Base-by-base conservation (phyloP, 2,329 filamentous ascomycete species). In the Aplosporella prunicola region DNA sequence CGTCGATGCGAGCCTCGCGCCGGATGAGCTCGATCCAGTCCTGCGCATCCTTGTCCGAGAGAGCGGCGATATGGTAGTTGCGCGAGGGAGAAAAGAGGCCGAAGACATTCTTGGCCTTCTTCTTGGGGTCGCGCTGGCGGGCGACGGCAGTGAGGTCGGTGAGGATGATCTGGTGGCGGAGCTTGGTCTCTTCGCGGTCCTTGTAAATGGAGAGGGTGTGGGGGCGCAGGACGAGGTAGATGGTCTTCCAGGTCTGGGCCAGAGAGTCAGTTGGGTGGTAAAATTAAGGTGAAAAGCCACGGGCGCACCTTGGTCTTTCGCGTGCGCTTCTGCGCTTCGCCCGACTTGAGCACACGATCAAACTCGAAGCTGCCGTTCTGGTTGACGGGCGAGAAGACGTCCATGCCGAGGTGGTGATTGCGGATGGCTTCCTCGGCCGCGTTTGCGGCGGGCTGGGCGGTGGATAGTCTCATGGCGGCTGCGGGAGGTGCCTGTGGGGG, bases 291-390 rank as follows among this genome's bases (percentile, higher is more conserved):
- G 23, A n/a, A n/a, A n/a, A 31, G 35, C 16, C 42, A 22, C 16
- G 32, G 18, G 32, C 40, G 43, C 61, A 87, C 85, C 79, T 93
- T 94, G 43, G 89, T 96, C 68, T 89, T 94, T 51, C 88, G 82
- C 13, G 87, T 93, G 48, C 89, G 78, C 63, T 93, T 93, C 54
- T 82, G 74, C 25, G 94, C 78, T 48, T 81, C 82, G 42, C 89
- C 88, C 40, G 81, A 78, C 65, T 93, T 96, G 58, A 96, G 74
- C 39, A 96, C 84, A 34, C 87, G 80, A 60, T 98, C 91, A 53
- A 93, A 93, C 53, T 91, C 88, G 58, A 94, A 98, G 60, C 86
- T 91, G 45, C 91, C 91, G 60, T 93, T 88, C 60, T 93, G 81
- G 56, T 89, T 93, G 46, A 96, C 86, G 4, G 87, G 85, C 20